Percentiles rank a stretch among this genome's conserved stretches.
phyloP scores from a whole-genome alignment of 768 basidiomycete species.

The Rhizopogon roseolus region DNA sequence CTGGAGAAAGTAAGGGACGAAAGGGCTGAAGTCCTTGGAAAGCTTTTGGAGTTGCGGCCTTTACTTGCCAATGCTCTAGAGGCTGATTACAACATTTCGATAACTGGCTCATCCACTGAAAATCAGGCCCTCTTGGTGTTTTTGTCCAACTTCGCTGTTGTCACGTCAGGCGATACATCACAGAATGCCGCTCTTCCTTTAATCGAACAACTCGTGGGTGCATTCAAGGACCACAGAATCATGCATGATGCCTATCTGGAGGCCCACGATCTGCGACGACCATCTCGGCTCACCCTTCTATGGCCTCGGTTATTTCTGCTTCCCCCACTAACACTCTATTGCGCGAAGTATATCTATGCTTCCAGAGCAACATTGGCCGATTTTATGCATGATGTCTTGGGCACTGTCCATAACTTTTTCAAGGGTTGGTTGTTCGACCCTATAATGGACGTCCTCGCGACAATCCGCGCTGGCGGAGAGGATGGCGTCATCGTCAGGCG shows the following conservation, averaged over 20 bases:
- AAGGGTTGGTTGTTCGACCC: conserved; percentile 86
- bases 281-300: conserved; percentile 58
- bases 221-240: conserved; percentile 23
- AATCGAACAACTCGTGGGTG: conserved; percentile 10
- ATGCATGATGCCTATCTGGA: conserved; percentile 26
- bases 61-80: conserved; percentile 32
- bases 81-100: conserved; percentile 1
- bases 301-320: conserved; percentile 83
- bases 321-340: conserved; percentile 61
- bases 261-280: conserved; percentile 50
- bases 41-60: conserved; percentile 51
- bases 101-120: neutral
- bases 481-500: conserved; percentile 69
- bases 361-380: conserved; percentile 56
- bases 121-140: conserved; percentile 6
- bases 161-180: neutral
- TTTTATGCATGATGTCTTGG: conserved; percentile 52
- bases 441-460: conserved; percentile 73
- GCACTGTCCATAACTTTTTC: conserved; percentile 71
- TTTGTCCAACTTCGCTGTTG: conserved; percentile 18
- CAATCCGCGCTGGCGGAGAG: conserved; percentile 78
- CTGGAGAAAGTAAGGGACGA: conserved; percentile 64
- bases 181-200: conserved; percentile 11
- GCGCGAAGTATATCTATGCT: conserved; percentile 45
- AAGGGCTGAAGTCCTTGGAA: conserved; percentile 63